A percentile compares a stretch with the other conserved stretches of the same genome.
phyloP scores from a whole-genome alignment of 208 protist genomes.

The Crithidia bombi region DNA sequence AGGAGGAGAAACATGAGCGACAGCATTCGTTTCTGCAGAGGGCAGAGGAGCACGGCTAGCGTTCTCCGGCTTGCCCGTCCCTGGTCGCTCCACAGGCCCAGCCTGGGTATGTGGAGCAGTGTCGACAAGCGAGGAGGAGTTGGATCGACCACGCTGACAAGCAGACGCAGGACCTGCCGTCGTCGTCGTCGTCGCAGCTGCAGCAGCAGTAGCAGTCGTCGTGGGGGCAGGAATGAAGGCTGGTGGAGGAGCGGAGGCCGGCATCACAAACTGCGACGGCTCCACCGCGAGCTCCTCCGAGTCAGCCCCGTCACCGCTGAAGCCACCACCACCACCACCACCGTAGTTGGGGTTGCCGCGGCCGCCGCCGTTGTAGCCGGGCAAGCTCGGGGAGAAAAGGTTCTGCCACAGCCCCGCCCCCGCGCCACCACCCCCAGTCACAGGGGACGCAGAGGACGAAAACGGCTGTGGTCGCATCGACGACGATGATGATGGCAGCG shows the following conservation, averaged over 20 bases:
- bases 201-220: background rate
- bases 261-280: constrained; percentile 21
- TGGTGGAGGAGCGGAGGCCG: background rate
- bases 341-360: no score
- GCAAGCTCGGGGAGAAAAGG: constrained; percentile 8
- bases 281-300: constrained; percentile 23
- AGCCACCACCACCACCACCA: background rate
- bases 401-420: constrained; percentile 10
- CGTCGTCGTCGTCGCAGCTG: no score
- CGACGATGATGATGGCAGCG: constrained; percentile 5
- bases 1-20: no score
- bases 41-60: background rate
- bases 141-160: background rate
- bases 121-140: background rate
- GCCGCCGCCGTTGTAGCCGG: background rate
- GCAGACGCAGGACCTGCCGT: background rate
- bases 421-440: background rate
- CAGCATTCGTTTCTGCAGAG: no score
- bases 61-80: constrained; percentile 7
- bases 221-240: constrained; percentile 1
- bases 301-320: constrained; percentile 14
- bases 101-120: background rate
- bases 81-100: background rate
- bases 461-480: background rate
- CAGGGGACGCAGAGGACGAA: background rate